A percentile compares a stretch with the other conserved stretches of the same genome.
phyloP scores from a whole-genome alignment of 129 eudicot species.

The Lactuca sativa region DNA sequence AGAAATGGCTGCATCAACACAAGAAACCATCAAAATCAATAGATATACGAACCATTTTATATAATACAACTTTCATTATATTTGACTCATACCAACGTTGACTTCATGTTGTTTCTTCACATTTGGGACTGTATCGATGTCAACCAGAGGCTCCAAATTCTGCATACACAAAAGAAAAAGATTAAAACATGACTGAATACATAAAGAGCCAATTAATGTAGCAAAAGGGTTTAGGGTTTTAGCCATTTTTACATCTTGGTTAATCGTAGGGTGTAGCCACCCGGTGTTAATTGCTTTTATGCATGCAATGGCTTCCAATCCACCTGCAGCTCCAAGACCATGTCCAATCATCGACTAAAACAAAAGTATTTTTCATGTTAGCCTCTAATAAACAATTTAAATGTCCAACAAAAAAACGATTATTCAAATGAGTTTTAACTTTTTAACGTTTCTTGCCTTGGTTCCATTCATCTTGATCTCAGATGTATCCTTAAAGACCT shows the following conservation, averaged over 20 bases:
- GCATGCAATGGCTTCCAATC: conserved; percentile 79
- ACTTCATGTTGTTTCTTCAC: conserved; percentile 80
- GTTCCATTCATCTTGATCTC: conserved; percentile 85
- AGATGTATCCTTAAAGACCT: conserved; percentile 72
- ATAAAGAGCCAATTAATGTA: background rate
- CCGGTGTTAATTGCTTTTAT: conserved; percentile 78
- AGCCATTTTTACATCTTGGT: conserved; percentile 57
- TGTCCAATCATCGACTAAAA: conserved; percentile 86
- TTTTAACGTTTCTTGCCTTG: conserved; percentile 41
- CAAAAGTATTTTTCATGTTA: background rate
- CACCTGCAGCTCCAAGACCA: conserved; percentile 90
- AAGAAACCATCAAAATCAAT: background rate
- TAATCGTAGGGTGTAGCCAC: conserved; percentile 86
- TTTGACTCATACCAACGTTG: conserved; percentile 60
- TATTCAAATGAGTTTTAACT: background rate
- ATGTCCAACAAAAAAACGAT: background rate
- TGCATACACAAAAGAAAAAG: conserved; percentile 23
- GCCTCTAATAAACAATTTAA: background rate
- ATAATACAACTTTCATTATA: background rate
- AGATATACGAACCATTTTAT: background rate
- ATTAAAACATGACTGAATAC: background rate
- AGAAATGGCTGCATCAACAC: conserved; percentile 51
- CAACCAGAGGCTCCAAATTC: conserved; percentile 68
- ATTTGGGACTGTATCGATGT: conserved; percentile 83
- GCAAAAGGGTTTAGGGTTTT: conserved; percentile 11